phyloP scores from a whole-genome alignment of 2,329 filamentous ascomycete genomes.

The Macroventuria anomochaeta region DNA sequence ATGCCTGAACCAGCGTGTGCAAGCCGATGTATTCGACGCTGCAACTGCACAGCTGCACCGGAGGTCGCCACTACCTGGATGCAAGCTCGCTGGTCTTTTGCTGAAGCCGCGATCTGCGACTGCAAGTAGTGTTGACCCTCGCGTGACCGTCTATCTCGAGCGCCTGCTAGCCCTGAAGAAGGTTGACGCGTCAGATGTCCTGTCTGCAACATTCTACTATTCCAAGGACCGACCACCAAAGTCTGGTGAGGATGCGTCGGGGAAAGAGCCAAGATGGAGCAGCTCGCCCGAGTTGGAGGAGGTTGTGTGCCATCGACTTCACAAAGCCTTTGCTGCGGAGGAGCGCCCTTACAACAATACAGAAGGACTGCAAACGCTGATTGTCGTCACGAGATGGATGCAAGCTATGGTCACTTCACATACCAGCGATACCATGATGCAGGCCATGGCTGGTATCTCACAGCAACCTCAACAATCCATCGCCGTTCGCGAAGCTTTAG shows the following conservation, averaged over 20 bases:
- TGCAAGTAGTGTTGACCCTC: constrained; percentile 42
- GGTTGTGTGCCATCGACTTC: constrained; percentile 46
- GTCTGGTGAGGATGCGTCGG: constrained; percentile 23
- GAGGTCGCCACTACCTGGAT: constrained; percentile 44
- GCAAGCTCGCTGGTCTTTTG: constrained; percentile 44
- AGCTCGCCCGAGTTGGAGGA: constrained; percentile 49
- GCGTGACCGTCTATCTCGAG: constrained; percentile 45
- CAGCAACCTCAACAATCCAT: constrained; percentile 64
- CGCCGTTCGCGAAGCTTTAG: constrained; percentile 68
- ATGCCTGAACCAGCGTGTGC: constrained; percentile 44
- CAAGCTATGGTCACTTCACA: constrained; percentile 49
- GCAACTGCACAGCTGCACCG: constrained; percentile 42
- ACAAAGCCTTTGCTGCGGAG: constrained; percentile 44
- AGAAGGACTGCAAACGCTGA: constrained; percentile 42
- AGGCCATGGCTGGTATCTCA: constrained; percentile 51
- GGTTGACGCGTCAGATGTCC: constrained; percentile 46
- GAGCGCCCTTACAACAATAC: constrained; percentile 40
- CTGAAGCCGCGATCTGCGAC: constrained; percentile 40
- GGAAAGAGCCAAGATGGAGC: constrained; percentile 36
- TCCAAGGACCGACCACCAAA: constrained; percentile 44
- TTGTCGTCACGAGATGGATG: constrained; percentile 48
- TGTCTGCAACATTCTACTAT: constrained; percentile 41
- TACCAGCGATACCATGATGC: constrained; percentile 49
- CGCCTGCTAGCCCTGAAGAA: constrained; percentile 41
- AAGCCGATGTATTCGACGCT: constrained; percentile 43